Conservation (phyloP, 805 yeast species). For the Tetrapisispora nanseiensis region DNA sequence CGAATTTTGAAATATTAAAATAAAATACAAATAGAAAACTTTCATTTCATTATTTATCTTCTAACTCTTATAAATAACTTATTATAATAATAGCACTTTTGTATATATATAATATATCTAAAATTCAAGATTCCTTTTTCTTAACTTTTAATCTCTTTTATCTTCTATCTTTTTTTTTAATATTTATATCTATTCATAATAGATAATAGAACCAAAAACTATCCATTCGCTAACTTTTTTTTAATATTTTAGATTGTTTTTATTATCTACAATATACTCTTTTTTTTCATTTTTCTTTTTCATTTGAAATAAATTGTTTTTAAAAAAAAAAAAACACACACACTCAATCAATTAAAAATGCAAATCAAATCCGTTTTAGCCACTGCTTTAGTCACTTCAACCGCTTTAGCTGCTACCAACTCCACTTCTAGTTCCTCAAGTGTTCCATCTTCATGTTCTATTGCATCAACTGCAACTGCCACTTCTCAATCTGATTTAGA, state of each 20-base stretch:
- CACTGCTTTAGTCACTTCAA: slow-evolving; percentile 40
- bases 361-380: slow-evolving; percentile 46
- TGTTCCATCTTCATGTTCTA: slow-evolving; percentile 56
- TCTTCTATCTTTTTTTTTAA: not conserved
- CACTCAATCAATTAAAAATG: too few relatives aligned
- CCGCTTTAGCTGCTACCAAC: slow-evolving; percentile 31
- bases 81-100: too few relatives aligned
- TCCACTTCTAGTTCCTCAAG: slow-evolving; percentile 24
- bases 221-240: slow-evolving; percentile 1
- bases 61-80: too few relatives aligned
- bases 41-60: too few relatives aligned
- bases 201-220: not conserved
- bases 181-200: not conserved
- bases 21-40: too few relatives aligned
- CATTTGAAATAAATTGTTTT: not conserved
- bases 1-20: too few relatives aligned
- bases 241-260: too few relatives aligned
- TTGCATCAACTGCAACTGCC: slow-evolving; percentile 54
- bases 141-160: too few relatives aligned
- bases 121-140: too few relatives aligned
- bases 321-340: not conserved
- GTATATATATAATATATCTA: too few relatives aligned
- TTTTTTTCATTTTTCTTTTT: not conserved
- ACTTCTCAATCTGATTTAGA: slow-evolving; percentile 76
- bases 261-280: not conserved